Evolutionary conservation across 345 rosid genomes (phyloP).

Genomic region (Gossypium rotundifolium): DNA sequence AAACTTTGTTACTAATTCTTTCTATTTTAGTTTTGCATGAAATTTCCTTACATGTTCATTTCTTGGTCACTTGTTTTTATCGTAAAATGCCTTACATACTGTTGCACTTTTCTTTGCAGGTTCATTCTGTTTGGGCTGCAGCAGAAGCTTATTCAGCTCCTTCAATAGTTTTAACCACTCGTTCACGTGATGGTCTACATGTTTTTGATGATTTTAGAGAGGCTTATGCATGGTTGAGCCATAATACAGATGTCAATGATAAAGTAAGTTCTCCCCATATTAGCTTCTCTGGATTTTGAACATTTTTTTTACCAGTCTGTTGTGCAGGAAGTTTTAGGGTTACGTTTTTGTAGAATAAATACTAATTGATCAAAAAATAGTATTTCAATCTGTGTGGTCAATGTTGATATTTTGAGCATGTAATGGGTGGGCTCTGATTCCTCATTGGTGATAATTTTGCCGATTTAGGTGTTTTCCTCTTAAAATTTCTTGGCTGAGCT

Average conservation of each 20-base stretch:
- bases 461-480: background rate
- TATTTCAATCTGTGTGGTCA: background rate
- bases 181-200: conserved; percentile 67
- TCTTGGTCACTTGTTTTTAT: background rate
- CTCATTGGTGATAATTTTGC: background rate
- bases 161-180: conserved; percentile 86
- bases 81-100: background rate
- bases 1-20: background rate
- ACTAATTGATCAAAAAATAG: background rate
- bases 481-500: background rate
- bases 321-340: background rate
- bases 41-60: background rate
- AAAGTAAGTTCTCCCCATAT: conserved; percentile 48
- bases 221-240: conserved; percentile 92
- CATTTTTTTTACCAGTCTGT: background rate
- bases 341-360: background rate
- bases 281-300: background rate
- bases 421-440: background rate
- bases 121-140: conserved; percentile 99
- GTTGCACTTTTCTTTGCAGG: conserved; percentile 36
- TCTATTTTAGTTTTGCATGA: background rate
- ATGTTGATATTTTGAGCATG: background rate
- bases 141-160: conserved; percentile 99
- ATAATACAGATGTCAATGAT: conserved; percentile 97
- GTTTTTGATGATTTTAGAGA: conserved; percentile 99